These are phyloP conservation scores for Tolypocladium sp. DNA, from an alignment of 2,329 filamentous ascomycete genomes.

Conservation along the genomic window DNA sequence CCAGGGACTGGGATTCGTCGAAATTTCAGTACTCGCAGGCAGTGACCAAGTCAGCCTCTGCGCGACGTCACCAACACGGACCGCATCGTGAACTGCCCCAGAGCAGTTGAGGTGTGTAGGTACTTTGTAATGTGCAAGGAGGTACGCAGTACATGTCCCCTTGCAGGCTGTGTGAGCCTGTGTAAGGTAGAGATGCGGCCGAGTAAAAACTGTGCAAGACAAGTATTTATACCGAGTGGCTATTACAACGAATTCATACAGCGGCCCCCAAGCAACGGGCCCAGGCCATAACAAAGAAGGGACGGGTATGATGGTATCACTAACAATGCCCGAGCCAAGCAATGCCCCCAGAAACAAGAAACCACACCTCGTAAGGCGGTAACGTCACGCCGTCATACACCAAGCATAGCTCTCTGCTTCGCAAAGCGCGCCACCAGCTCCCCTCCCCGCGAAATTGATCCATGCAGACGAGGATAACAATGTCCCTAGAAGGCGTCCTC, in stretches of 20 bases:
- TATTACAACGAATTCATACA: neutral
- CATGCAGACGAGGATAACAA: neutral
- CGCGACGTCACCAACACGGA: no score
- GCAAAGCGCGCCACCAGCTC: neutral
- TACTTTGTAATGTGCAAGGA: no score
- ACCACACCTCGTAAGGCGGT: constrained; percentile 6
- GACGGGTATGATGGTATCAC: constrained; percentile 25
- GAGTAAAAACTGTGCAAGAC: neutral
- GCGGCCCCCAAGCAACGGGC: no score
- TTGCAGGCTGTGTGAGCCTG: no score
- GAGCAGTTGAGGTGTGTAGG: no score
- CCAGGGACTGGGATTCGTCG: neutral
- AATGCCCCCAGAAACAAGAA: constrained; percentile 12
- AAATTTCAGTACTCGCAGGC: neutral
- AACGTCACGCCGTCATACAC: constrained; percentile 10
- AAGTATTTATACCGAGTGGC: neutral
- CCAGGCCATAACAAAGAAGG: constrained; percentile 8
- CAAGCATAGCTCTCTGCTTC: constrained; percentile 1
- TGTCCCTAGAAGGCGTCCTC: constrained; percentile 63
- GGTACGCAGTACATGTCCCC: no score
- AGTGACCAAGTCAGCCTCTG: no score
- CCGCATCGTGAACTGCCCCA: no score
- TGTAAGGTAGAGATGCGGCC: no score
- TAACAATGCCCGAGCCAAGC: constrained; percentile 19
- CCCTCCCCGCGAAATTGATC: neutral